Conservation (phyloP, 2,329 filamentous ascomycete species). For the Endothia cerciana region DNA sequence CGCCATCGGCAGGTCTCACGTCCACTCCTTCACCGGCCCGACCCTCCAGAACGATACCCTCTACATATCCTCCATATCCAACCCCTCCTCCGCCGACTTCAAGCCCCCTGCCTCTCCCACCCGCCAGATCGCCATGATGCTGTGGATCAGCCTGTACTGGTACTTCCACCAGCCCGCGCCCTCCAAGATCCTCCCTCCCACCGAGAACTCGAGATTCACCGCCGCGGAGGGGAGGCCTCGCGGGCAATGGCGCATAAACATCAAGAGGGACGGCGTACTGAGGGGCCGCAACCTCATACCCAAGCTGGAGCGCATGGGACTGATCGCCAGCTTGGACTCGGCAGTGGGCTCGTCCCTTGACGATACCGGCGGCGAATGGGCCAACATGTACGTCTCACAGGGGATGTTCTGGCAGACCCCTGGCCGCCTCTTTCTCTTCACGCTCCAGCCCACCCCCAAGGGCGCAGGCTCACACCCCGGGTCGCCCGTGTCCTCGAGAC, state of each 20-base stretch:
- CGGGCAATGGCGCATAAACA: slow-evolving; percentile 84
- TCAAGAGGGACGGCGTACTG: slow-evolving; percentile 87
- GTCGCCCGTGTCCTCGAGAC: slow-evolving; percentile 58
- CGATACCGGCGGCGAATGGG: slow-evolving; percentile 69
- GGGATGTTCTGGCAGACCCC: slow-evolving; percentile 92
- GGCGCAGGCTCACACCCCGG: slow-evolving; percentile 47
- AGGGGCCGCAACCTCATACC: slow-evolving; percentile 80
- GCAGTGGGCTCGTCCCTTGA: slow-evolving; percentile 69
- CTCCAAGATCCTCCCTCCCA: slow-evolving; percentile 60
- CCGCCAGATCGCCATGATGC: slow-evolving; percentile 92
- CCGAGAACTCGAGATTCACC: slow-evolving; percentile 65
- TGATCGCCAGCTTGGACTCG: slow-evolving; percentile 77
- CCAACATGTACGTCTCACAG: slow-evolving; percentile 79
- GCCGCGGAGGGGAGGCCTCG: slow-evolving; percentile 72
- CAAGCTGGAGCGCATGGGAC: slow-evolving; percentile 91
- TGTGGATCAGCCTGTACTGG: slow-evolving; percentile 94
- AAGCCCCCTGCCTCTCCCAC: slow-evolving; percentile 80
- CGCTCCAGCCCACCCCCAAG: slow-evolving; percentile 64
- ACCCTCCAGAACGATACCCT: slow-evolving; percentile 80
- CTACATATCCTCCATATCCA: slow-evolving; percentile 91
- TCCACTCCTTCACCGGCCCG: slow-evolving; percentile 72
- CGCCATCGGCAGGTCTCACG: slow-evolving; percentile 40
- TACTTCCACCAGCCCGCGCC: slow-evolving; percentile 92
- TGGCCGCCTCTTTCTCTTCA: slow-evolving; percentile 84
- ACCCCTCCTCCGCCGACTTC: slow-evolving; percentile 78